phyloP scores from a whole-genome alignment of 768 basidiomycete genomes.

The Strobilomyces echinocephalus region DNA sequence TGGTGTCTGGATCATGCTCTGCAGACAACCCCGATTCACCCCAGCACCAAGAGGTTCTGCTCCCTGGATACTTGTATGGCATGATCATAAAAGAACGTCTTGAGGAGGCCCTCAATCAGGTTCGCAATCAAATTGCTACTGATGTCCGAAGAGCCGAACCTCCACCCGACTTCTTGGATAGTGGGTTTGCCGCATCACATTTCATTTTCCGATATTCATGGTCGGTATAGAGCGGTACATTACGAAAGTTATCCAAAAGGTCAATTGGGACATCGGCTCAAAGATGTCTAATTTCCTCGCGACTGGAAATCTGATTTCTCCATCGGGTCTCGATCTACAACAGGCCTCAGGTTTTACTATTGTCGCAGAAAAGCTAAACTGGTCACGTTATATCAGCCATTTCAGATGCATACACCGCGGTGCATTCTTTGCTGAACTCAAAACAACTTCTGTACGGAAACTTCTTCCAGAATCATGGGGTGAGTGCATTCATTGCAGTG shows the following conservation, averaged over 20 bases:
- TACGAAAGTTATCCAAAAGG: slow-evolving; percentile 62
- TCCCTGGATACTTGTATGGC: slow-evolving; percentile 87
- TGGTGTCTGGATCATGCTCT: slow-evolving; percentile 86
- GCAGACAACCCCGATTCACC: slow-evolving; percentile 98
- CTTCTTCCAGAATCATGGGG: slow-evolving; percentile 98
- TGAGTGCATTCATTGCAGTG: slow-evolving; percentile 30
- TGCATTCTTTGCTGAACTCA: slow-evolving; percentile 97
- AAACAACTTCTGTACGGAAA: slow-evolving; percentile 96
- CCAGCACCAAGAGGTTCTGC: slow-evolving; percentile 94
- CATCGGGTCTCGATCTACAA: slow-evolving; percentile 92
- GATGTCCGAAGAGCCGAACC: slow-evolving; percentile 75
- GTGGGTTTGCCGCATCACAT: slow-evolving; percentile 41
- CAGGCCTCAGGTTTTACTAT: slow-evolving; percentile 99
- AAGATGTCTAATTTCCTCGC: slow-evolving; percentile 93
- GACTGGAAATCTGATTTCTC: slow-evolving; percentile 93
- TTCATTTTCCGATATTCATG: slow-evolving; percentile 4
- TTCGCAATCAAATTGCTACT: slow-evolving; percentile 60
- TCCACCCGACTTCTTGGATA: slow-evolving; percentile 83
- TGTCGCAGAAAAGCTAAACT: slow-evolving; percentile 97
- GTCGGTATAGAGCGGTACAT: slow-evolving; percentile 68
- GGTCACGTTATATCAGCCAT: slow-evolving; percentile 96
- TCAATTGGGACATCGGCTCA: slow-evolving; percentile 89
- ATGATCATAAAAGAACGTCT: slow-evolving; percentile 99
- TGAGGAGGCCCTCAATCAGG: slow-evolving; percentile 78
- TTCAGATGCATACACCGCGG: slow-evolving; percentile 98